phyloP scores from a whole-genome alignment of 768 basidiomycete genomes.

The Tulasnella sp. region DNA sequence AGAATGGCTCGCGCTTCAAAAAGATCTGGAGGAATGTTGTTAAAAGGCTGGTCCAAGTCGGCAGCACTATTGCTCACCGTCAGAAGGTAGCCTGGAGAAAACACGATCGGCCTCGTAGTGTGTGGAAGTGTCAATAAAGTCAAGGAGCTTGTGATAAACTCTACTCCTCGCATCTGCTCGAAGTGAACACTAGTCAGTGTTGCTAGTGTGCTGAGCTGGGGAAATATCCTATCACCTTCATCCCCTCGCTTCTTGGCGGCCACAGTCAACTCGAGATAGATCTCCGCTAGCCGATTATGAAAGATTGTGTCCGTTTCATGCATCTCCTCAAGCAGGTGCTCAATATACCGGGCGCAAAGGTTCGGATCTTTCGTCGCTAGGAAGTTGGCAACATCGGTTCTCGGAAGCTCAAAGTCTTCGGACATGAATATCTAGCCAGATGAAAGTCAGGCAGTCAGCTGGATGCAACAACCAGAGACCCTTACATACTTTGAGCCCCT shows the following conservation, averaged over 20 bases:
- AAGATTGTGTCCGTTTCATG: slow-evolving; percentile 56
- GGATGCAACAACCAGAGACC: no score
- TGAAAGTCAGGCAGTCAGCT: neutral
- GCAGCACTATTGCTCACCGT: slow-evolving; percentile 43
- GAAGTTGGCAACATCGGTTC: slow-evolving; percentile 61
- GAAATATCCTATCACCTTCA: slow-evolving; percentile 38
- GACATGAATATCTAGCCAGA: slow-evolving; percentile 77
- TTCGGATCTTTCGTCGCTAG: slow-evolving; percentile 59
- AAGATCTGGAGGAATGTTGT: slow-evolving; percentile 45
- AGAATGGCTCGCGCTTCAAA: slow-evolving; percentile 89
- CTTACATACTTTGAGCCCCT: slow-evolving; percentile 63
- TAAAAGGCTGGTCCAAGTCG: neutral
- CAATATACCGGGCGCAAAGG: slow-evolving; percentile 72
- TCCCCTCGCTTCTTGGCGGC: slow-evolving; percentile 48
- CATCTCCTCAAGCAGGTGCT: slow-evolving; percentile 68
- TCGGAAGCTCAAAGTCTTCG: slow-evolving; percentile 86
- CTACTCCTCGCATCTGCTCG: slow-evolving; percentile 38
- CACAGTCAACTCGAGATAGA: slow-evolving; percentile 67
- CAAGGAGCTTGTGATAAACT: slow-evolving; percentile 58
- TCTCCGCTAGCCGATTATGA: slow-evolving; percentile 82
- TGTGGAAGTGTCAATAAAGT: slow-evolving; percentile 61
- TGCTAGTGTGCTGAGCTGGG: no score
- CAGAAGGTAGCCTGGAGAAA: slow-evolving; percentile 67
- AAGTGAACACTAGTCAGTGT: neutral
- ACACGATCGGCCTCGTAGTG: slow-evolving; percentile 69